These are phyloP conservation scores for Abrus pulchellus DNA, from an alignment of 306 rosid genomes.

Conservation along the genomic window DNA sequence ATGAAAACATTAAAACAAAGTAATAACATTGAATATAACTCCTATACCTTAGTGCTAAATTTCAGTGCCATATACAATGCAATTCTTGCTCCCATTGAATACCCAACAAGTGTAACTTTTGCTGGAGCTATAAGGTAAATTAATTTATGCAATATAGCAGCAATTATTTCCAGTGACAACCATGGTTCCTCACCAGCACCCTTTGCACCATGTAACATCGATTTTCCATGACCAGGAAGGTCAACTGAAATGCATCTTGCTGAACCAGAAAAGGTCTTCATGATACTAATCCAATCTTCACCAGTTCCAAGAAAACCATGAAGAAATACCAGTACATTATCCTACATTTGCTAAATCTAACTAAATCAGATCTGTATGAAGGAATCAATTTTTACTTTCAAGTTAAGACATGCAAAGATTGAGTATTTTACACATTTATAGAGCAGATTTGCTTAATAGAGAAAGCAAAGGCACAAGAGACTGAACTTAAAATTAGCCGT, in stretches of 20 bases:
- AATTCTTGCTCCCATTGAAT: constrained; percentile 96
- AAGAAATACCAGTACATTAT: constrained; percentile 75
- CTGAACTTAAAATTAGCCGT: constrained; percentile 40
- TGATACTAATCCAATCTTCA: constrained; percentile 88
- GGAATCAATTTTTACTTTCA: constrained; percentile 36
- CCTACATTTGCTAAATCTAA: constrained; percentile 68
- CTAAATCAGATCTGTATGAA: constrained; percentile 48
- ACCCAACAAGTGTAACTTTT: constrained; percentile 82
- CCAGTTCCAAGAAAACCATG: constrained; percentile 96
- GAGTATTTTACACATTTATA: constrained; percentile 34
- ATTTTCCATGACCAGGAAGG: constrained; percentile 94
- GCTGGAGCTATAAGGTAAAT: constrained; percentile 63
- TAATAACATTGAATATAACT: constrained; percentile 35
- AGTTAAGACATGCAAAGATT: constrained; percentile 5
- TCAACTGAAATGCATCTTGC: constrained; percentile 89
- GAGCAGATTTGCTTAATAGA: constrained; percentile 1
- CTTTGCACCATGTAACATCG: constrained; percentile 53
- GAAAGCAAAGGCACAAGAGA: not conserved
- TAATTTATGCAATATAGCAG: constrained; percentile 61
- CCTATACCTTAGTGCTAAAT: constrained; percentile 68
- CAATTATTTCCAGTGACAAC: constrained; percentile 72
- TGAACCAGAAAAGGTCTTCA: constrained; percentile 81
- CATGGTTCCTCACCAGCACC: constrained; percentile 50
- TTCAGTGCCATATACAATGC: constrained; percentile 84
- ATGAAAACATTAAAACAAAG: constrained; percentile 28